Conservation (phyloP, 2,329 filamentous ascomycete genomes). For the Zymoseptoria tritici region DNA sequence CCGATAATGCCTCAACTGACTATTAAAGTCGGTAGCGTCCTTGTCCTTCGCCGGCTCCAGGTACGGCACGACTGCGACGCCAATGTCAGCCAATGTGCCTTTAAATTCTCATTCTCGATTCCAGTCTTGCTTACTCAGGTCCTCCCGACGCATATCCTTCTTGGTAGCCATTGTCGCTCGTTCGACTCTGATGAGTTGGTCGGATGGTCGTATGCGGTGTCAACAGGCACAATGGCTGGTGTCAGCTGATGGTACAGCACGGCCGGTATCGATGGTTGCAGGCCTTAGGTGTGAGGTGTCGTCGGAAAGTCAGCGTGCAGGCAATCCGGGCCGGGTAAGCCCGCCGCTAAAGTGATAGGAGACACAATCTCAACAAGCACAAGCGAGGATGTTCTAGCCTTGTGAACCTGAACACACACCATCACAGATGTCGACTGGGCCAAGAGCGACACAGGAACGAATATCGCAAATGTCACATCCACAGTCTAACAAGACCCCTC, state of each 20-base stretch:
- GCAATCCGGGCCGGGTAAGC: too few relatives aligned
- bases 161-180: constrained; percentile 52
- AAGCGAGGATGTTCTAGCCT: too few relatives aligned
- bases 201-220: background rate
- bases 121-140: constrained; percentile 54
- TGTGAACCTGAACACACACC: too few relatives aligned
- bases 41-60: constrained; percentile 64
- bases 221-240: background rate
- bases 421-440: too few relatives aligned
- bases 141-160: constrained; percentile 68
- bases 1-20: constrained; percentile 28
- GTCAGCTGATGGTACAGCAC: background rate
- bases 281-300: too few relatives aligned
- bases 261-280: too few relatives aligned
- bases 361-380: too few relatives aligned
- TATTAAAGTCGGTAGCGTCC: constrained; percentile 57
- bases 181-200: background rate
- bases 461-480: too few relatives aligned
- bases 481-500: too few relatives aligned
- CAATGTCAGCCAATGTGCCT: constrained; percentile 5
- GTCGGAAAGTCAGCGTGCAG: too few relatives aligned
- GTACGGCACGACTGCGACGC: constrained; percentile 73
- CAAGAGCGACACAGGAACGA: too few relatives aligned
- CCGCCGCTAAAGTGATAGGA: too few relatives aligned
- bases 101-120: background rate